phyloP scores from a whole-genome alignment of 2,329 filamentous ascomycete species.

The Cladosporium sp. region DNA sequence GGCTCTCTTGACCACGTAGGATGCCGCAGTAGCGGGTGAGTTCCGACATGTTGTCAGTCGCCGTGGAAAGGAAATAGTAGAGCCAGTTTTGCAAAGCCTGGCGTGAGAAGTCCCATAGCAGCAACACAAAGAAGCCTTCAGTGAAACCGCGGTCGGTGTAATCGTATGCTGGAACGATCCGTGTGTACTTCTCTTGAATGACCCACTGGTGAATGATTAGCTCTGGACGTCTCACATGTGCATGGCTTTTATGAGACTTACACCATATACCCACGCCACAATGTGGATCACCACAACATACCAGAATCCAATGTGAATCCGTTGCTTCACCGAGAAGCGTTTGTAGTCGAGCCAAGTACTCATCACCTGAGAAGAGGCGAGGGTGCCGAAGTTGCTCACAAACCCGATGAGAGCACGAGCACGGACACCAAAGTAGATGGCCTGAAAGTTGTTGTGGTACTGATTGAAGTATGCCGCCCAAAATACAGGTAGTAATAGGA shows the following conservation, averaged over 20 bases:
- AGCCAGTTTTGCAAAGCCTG: conserved; percentile 54
- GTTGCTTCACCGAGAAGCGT: conserved; percentile 37
- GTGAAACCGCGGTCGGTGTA: conserved; percentile 42
- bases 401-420: conserved; percentile 48
- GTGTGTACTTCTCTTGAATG: conserved; percentile 44
- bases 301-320: conserved; percentile 38
- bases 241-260: too few species aligned
- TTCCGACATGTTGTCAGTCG: conserved; percentile 54
- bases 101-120: conserved; percentile 48
- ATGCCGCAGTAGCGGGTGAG: conserved; percentile 41
- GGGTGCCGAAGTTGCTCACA: conserved; percentile 37
- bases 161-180: conserved; percentile 39
- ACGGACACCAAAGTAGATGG: conserved; percentile 45
- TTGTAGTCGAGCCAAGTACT: conserved; percentile 44
- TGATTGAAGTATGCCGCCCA: conserved; percentile 45
- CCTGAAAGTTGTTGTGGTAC: conserved; percentile 46
- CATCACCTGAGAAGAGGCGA: conserved; percentile 44
- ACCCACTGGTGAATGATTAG: conserved; percentile 27
- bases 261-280: conserved; percentile 45
- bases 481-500: conserved; percentile 41
- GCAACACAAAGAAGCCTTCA: conserved; percentile 46
- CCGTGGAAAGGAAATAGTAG: conserved; percentile 54
- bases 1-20: conserved; percentile 43
- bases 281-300: conserved; percentile 41
- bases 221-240: too few species aligned